Base-by-base conservation (phyloP, 2,329 filamentous ascomycete genomes). In the Apiospora hydei region DNA sequence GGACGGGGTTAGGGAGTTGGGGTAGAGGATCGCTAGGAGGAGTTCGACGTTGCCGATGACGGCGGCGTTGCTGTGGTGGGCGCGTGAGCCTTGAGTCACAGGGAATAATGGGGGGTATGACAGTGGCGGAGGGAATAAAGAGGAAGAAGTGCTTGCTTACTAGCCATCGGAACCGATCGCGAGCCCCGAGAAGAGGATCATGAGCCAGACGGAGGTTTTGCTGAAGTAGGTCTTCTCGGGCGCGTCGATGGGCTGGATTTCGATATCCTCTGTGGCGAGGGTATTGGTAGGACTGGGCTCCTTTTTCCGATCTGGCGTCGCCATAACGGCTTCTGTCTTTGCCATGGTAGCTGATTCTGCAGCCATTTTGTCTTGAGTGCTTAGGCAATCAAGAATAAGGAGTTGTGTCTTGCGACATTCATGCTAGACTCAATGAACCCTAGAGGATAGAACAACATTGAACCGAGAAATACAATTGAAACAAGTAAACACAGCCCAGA, bases 141-240 rank as follows among this genome's bases (percentile, higher is more conserved):
- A 68, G 47, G 72, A 14, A 26, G 21, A 16, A 66, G 80, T 76
- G 78, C 82, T 80, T 21, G 30, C 53, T 61, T 38, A 61, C 53
- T 82, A 85, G 74, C 83, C 84, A 74, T 85, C 84, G n/a, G 82
- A 85, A 1, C 83, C 83, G 26, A 86, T 83, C 3, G 84, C 84
- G 4, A 86, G 80, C 7, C 84, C 84, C 0, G 84, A 84, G 72
- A 86, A 85, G 1, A 85, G 74, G 16, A 85, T 80, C 81, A 85
- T 84, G 46, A 84, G 73, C 77, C 83, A 85, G 1, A 83, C 82
- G 1, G 83, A 85, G 24, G 80, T 72, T 66, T 81, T 84, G 76
- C 80, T 84, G 76, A 83, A 85, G 69, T 80, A 80, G 5, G 67
- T 74, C 72, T 81, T 81, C 26, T 71, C 72, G 3, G 70, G 51